These are phyloP conservation scores for Aphanomyces stellatus DNA, from an alignment of 352 stramenopile species.

Conservation along the genomic window DNA sequence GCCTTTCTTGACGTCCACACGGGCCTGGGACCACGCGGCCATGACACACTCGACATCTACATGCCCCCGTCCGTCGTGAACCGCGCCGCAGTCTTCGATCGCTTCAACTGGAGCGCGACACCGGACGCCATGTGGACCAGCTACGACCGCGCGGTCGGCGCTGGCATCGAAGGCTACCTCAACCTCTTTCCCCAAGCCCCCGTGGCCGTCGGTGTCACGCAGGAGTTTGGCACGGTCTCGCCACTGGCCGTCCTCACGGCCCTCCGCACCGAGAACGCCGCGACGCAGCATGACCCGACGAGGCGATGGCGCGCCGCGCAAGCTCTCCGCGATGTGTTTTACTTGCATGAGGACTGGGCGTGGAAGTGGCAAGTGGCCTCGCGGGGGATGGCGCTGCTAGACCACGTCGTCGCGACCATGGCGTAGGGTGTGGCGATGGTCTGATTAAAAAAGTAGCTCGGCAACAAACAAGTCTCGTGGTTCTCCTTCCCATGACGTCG, in stretches of 20 bases:
- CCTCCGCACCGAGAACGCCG: slow-evolving; percentile 51
- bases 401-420: background rate
- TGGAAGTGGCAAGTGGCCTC: slow-evolving; percentile 35
- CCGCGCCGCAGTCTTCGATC: background rate
- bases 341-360: slow-evolving; percentile 45
- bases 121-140: slow-evolving; percentile 22
- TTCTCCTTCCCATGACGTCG: no score
- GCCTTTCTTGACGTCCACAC: slow-evolving; percentile 91
- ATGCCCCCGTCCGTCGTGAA: background rate
- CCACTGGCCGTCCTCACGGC: slow-evolving; percentile 48
- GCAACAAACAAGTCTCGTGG: no score
- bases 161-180: slow-evolving; percentile 32
- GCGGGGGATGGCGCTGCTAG: background rate
- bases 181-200: background rate
- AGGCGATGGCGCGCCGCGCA: slow-evolving; percentile 42
- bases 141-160: slow-evolving; percentile 43
- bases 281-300: slow-evolving; percentile 34
- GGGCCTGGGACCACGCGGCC: slow-evolving; percentile 62
- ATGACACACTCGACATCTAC: slow-evolving; percentile 28
- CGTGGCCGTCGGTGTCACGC: slow-evolving; percentile 15
- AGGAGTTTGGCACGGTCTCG: slow-evolving; percentile 62
- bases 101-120: background rate
- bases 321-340: slow-evolving; percentile 63
- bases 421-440: no score
- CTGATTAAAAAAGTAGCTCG: no score